Conservation (phyloP, 202 grass and related monocot genomes). For the Schoenoplectus triqueter region DNA sequence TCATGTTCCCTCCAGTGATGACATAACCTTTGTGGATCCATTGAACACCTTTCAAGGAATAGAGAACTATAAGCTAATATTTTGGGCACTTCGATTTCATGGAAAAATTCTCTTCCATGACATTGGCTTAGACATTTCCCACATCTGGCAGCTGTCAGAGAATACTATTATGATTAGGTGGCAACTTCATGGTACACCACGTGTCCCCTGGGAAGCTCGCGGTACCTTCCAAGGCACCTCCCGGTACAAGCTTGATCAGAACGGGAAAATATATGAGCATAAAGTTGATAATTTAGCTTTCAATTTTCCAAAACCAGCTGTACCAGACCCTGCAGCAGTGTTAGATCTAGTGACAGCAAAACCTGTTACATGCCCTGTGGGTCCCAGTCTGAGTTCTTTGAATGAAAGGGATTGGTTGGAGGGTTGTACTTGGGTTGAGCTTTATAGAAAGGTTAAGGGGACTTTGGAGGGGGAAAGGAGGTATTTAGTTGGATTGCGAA, state of each 20-base stretch:
- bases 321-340: conserved; percentile 54
- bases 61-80: conserved; percentile 87
- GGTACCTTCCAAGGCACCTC: conserved; percentile 92
- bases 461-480: conserved; percentile 54
- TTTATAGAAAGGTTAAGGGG: conserved; percentile 72
- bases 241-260: conserved; percentile 78
- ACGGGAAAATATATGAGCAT: conserved; percentile 95
- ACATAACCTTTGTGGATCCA: conserved; percentile 84
- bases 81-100: conserved; percentile 94
- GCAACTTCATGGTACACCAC: conserved; percentile 77
- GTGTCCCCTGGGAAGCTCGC: conserved; percentile 87
- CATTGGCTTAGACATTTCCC: conserved; percentile 73
- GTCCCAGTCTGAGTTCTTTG: conserved; percentile 73
- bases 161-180: conserved; percentile 88
- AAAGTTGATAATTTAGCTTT: conserved; percentile 93
- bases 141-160: conserved; percentile 86
- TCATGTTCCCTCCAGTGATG: conserved; percentile 59
- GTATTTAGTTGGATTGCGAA: conserved; percentile 37
- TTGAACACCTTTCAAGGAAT: conserved; percentile 83
- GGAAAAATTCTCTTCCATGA: conserved; percentile 70
- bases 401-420: conserved; percentile 45
- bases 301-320: conserved; percentile 67
- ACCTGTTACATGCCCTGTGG: conserved; percentile 50
- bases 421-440: conserved; percentile 76
- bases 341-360: conserved; percentile 65